A percentile compares a stretch with the other conserved stretches of the same genome.
Evolutionary conservation across 2,329 filamentous ascomycete genomes (phyloP).

Genomic region (Colletotrichum destructivum): DNA sequence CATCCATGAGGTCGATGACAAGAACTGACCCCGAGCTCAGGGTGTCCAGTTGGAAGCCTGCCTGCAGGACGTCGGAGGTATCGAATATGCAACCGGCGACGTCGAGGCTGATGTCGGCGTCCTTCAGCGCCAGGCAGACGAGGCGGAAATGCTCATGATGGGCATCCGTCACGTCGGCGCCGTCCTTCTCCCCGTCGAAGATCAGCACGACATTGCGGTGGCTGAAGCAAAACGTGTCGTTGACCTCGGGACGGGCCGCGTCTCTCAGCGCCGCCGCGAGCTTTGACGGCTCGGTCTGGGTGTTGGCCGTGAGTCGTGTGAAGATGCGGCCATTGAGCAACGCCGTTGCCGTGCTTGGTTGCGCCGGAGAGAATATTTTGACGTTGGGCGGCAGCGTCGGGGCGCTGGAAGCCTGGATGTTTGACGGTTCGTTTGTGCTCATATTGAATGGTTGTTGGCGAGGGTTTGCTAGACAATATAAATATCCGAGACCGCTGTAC

Average conservation of each 20-base stretch:
- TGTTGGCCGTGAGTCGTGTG: slow-evolving; percentile 43
- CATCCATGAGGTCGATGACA: slow-evolving; percentile 45
- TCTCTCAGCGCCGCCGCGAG: slow-evolving; percentile 36
- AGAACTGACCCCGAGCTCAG: slow-evolving; percentile 44
- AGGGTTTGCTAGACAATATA: background rate
- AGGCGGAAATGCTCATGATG: slow-evolving; percentile 46
- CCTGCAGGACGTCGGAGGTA: slow-evolving; percentile 35
- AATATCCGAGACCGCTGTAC: background rate
- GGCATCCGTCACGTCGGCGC: slow-evolving; percentile 33
- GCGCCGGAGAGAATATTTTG: slow-evolving; percentile 43
- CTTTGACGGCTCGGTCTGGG: slow-evolving; percentile 37
- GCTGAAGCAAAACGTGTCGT: slow-evolving; percentile 41
- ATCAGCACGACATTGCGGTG: slow-evolving; percentile 43
- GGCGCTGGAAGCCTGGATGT: background rate
- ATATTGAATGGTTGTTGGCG: background rate
- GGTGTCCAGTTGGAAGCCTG: slow-evolving; percentile 45
- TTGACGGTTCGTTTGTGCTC: slow-evolving; percentile 1
- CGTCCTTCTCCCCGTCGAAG: slow-evolving; percentile 39
- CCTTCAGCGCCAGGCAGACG: slow-evolving; percentile 45
- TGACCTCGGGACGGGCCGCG: slow-evolving; percentile 5
- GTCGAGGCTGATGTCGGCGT: slow-evolving; percentile 44
- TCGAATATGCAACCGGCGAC: slow-evolving; percentile 46
- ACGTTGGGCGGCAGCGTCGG: slow-evolving; percentile 44
- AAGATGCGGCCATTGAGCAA: slow-evolving; percentile 43
- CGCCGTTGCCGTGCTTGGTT: slow-evolving; percentile 28